Base-by-base conservation (phyloP, 176 grass and related monocot genomes). In the Calamus simplicifolius region DNA sequence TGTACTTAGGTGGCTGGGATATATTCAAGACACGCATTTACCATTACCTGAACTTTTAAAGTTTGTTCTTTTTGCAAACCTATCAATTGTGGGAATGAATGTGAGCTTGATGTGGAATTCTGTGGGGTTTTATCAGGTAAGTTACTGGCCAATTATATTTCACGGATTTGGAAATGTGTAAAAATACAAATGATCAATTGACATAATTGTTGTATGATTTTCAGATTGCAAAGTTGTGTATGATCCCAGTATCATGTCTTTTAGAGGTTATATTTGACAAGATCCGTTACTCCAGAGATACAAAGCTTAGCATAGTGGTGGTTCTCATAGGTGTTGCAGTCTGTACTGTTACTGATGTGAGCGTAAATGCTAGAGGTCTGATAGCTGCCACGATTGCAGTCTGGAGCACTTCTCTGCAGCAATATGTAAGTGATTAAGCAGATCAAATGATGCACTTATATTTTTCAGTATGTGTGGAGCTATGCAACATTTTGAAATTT, bases 51-150 rank as follows among this genome's bases (percentile, higher is more conserved):
- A 84, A 28, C 75, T 84, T 56, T 14, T 84, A 31, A 84, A 74
- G 50, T 84, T 83, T 77, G 75, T 84, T 18, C 49, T 84, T 50
- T 78, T 84, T 25, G 81, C 75, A 48, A 84, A 84, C 66, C 25
- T 84, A 61, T 84, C 81, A 61, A 74, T 84, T 69, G 70, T 84
- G 43, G 80, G 80, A 38, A 82, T 82, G 80, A 82, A 82, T 58
- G 68, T 82, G 48, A 82, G 80, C 62, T 63, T 84, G 71, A 84
- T 79, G 81, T 84, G 81, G 75, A 84, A 84, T 67, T 84, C 75
- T 58, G 81, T 79, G n/a, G 81, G 81, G 43, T 84, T 84, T 57
- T 84, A 84, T 79, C 75, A 84, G 81, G 81, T 84, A 57, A 29
- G 49, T 52, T 29, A 16, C 35, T 29, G 26, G 23, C 25, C 49